These are phyloP conservation scores for Tremellales sp. DNA, from an alignment of 1,284 basidiomycete genomes.

Conservation along the genomic window DNA sequence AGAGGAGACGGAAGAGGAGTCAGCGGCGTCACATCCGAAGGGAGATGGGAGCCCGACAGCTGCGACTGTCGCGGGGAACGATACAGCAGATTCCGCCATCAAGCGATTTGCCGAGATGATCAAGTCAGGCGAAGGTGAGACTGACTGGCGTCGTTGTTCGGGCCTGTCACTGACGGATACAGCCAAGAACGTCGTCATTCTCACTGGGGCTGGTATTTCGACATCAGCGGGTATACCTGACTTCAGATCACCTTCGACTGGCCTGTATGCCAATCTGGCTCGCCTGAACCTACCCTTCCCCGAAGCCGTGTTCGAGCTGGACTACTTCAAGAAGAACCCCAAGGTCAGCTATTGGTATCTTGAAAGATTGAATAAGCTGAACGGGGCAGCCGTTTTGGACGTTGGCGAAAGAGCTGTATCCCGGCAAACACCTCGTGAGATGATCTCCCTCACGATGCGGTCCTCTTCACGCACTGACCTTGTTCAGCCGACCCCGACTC, in stretches of 20 bases:
- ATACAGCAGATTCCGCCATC: background rate
- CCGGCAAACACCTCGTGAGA: conserved; percentile 43
- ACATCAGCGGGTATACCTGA: conserved; percentile 53
- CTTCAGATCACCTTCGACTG: conserved; percentile 52
- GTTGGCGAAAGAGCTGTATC: conserved; percentile 85
- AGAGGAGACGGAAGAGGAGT: no score
- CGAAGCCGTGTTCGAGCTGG: conserved; percentile 56
- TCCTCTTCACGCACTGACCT: conserved; percentile 24
- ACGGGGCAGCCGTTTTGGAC: conserved; percentile 62
- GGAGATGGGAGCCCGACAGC: no score
- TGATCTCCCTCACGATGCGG: background rate
- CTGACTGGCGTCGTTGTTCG: background rate
- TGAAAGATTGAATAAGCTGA: conserved; percentile 1
- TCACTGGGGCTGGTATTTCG: conserved; percentile 54
- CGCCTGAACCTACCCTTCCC: conserved; percentile 55
- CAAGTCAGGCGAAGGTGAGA: background rate
- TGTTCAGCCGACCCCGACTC: conserved; percentile 69
- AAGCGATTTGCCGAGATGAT: background rate
- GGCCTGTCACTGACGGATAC: background rate
- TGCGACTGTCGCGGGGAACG: no score
- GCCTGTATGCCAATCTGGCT: conserved; percentile 54
- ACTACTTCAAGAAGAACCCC: conserved; percentile 45
- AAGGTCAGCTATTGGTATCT: conserved; percentile 15
- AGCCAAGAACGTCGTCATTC: conserved; percentile 51
- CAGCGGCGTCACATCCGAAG: no score